Base-by-base conservation (phyloP, 495 filamentous ascomycete species). In the Penicillium simplicissimum region DNA sequence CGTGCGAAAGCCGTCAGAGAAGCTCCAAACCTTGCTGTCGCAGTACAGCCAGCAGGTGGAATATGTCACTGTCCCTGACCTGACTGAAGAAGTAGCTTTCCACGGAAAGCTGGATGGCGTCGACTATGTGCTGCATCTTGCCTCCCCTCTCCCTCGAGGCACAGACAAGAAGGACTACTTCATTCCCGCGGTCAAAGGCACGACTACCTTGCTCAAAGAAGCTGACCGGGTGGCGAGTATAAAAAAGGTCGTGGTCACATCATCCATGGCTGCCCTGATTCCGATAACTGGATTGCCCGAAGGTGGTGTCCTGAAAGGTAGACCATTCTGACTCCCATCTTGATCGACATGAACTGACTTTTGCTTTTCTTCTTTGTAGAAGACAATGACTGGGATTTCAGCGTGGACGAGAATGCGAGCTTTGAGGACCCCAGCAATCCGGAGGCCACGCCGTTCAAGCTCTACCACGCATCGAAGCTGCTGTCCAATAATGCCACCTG, bases 111-210 rank as follows among this genome's bases (percentile, higher is more conserved):
- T 78, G 1, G 61, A 68, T 2, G 76, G 70, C 0, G 71, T 71
- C n/a, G 72, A 74, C 52, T 77, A 74, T 47, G 66, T 80, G 9
- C 54, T 80, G 13, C 75, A 80, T 57, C 61, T 77, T 17, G 77
- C 77, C 23, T 79, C 77, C 0, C 77, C 77, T 48, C 61, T 80
- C 19, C 48, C 69, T 4, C 66, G 54, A 23, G 69, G 62, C 8
- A 67, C 58, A 0, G 54, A 72, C 35, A 74, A 76, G 45, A 45
- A 66, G 8, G 45, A 66, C 1, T 76, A 71, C 42, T 68, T 77
- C 36, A 40, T 40, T 40, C 75, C 74, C 0, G 74, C 75, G 1
- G 52, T 74, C 11, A 66, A 76, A 47, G 76, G 71, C 0, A 78
- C 74, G 1, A 60, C 53, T 4, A 61, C 69, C 8, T 56, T 79